Percentiles rank a stretch among this genome's conserved stretches.
These are phyloP conservation scores for Cyberlindnera lachancei DNA, from an alignment of 805 yeast species.

Conservation along the genomic window DNA sequence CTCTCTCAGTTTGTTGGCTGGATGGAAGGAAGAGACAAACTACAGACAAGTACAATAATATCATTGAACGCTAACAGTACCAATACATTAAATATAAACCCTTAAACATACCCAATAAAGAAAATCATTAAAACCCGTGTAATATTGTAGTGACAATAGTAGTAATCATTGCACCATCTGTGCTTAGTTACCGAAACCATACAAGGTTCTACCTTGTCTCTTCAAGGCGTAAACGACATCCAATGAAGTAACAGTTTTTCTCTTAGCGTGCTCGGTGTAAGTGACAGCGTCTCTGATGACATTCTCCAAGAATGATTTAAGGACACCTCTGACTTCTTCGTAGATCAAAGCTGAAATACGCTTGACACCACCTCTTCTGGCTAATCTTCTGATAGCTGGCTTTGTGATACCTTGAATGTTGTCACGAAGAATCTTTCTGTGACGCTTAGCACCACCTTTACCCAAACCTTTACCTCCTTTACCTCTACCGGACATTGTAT, in stretches of 20 bases:
- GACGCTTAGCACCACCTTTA: constrained; percentile 99
- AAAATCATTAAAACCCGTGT: no score
- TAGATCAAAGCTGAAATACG: constrained; percentile 98
- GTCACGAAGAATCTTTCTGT: constrained; percentile 98
- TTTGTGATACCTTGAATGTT: constrained; percentile 99
- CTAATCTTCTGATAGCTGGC: constrained; percentile 99
- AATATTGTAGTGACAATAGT: no score
- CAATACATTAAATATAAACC: no score
- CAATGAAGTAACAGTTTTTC: constrained; percentile 98
- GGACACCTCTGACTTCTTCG: constrained; percentile 97
- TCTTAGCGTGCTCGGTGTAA: constrained; percentile 99
- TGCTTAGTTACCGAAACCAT: constrained; percentile 99
- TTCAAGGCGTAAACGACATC: constrained; percentile 98
- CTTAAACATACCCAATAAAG: no score
- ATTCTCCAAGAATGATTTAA: constrained; percentile 91
- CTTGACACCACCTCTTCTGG: constrained; percentile 99
- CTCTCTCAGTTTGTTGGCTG: no score
- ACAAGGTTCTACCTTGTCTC: constrained; percentile 99
- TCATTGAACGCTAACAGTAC: no score
- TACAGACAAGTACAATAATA: no score
- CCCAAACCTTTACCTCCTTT: constrained; percentile 99
- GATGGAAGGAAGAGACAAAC: no score
- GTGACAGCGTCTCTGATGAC: constrained; percentile 99
- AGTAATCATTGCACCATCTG: no score
- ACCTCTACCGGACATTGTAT: constrained; percentile 95